These are phyloP conservation scores for Naematelia encephala DNA, from an alignment of 768 basidiomycete genomes.

Conservation along the genomic window DNA sequence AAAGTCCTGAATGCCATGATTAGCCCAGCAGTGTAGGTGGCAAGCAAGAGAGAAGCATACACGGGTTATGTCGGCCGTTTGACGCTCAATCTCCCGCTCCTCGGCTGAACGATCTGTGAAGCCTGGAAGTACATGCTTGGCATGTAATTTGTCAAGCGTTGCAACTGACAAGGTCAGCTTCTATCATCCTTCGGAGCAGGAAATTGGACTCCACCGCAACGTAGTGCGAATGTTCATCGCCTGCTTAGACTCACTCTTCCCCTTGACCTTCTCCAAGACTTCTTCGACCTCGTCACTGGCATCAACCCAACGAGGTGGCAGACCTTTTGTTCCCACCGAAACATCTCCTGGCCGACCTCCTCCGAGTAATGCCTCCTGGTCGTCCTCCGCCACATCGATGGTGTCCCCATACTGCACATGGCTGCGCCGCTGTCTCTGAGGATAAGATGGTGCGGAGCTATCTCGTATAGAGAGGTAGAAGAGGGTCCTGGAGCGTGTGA, in stretches of 20 bases:
- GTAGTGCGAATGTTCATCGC: background rate
- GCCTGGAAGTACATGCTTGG: slow-evolving; percentile 91
- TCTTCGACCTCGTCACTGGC: slow-evolving; percentile 64
- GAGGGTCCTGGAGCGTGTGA: slow-evolving; percentile 79
- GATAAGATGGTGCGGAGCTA: slow-evolving; percentile 53
- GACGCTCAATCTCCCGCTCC: slow-evolving; percentile 84
- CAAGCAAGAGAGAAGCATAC: slow-evolving; percentile 51
- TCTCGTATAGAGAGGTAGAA: slow-evolving; percentile 92
- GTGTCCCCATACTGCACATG: slow-evolving; percentile 33
- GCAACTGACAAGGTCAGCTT: slow-evolving; percentile 58
- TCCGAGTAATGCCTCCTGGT: slow-evolving; percentile 60
- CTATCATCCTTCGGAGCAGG: background rate
- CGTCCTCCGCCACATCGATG: slow-evolving; percentile 33
- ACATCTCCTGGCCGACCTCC: slow-evolving; percentile 2
- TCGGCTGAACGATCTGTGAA: slow-evolving; percentile 92
- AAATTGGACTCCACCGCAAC: background rate
- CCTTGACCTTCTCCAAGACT: slow-evolving; percentile 63
- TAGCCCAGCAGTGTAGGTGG: background rate
- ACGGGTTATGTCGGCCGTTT: slow-evolving; percentile 82
- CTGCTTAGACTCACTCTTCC: slow-evolving; percentile 68
- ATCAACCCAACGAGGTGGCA: slow-evolving; percentile 77
- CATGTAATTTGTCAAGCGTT: slow-evolving; percentile 90
- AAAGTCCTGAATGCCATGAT: slow-evolving; percentile 59
- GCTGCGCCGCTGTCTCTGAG: slow-evolving; percentile 9
- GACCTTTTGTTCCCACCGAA: slow-evolving; percentile 42